These are phyloP conservation scores for Thymus mandschuricus DNA, from an alignment of 257 asterid genomes.

Conservation along the genomic window DNA sequence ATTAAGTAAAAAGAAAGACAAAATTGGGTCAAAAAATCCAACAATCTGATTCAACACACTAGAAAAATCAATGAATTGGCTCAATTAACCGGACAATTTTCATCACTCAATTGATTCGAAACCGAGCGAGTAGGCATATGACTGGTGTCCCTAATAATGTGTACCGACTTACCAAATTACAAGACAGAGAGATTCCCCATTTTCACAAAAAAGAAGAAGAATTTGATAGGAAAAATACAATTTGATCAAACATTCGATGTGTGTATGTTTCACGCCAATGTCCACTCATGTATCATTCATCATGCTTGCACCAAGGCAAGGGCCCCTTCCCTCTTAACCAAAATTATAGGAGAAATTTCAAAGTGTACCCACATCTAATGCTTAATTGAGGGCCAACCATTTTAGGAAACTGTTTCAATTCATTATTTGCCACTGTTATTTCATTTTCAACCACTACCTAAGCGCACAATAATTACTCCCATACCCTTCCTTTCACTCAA, in stretches of 20 bases:
- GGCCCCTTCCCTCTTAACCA: slow-evolving; percentile 13
- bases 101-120: too few relatives aligned
- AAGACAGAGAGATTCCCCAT: not conserved
- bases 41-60: too few relatives aligned
- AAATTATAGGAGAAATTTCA: slow-evolving; percentile 14
- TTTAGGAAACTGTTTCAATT: not conserved
- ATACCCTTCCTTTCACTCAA: too few relatives aligned
- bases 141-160: too few relatives aligned
- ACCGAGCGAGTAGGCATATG: too few relatives aligned
- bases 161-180: not conserved
- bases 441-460: slow-evolving; percentile 9
- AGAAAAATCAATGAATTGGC: too few relatives aligned
- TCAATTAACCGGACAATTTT: too few relatives aligned
- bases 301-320: not conserved
- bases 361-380: not conserved
- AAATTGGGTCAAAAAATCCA: too few relatives aligned
- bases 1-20: too few relatives aligned
- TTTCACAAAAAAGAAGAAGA: not conserved
- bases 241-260: not conserved
- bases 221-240: too few relatives aligned
- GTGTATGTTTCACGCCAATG: slow-evolving; percentile 13
- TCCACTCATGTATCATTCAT: slow-evolving; percentile 29
- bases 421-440: slow-evolving; percentile 6
- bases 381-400: slow-evolving; percentile 1
- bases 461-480: not conserved